Conservation (phyloP, 331 rosid species). For the Stylosanthes scabra region DNA sequence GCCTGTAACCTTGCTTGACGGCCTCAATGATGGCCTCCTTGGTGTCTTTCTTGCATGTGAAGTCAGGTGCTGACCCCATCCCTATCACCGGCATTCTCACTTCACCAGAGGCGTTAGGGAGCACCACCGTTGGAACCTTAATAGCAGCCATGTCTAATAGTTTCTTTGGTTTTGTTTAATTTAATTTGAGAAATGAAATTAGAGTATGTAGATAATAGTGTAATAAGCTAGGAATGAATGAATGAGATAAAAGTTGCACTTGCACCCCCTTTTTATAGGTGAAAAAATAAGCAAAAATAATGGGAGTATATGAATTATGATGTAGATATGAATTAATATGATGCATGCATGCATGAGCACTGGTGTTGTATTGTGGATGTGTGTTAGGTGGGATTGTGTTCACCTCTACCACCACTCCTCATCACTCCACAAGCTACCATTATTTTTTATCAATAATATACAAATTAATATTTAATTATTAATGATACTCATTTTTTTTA, state of each 20-base stretch:
- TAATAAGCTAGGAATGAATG: no score
- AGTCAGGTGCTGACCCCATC: slow-evolving; percentile 63
- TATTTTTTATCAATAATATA: no score
- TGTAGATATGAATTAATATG: no score
- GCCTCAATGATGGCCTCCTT: slow-evolving; percentile 61
- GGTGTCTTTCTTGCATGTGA: slow-evolving; percentile 43
- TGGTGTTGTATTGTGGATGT: no score
- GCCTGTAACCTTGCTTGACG: slow-evolving; percentile 61
- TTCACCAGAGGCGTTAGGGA: slow-evolving; percentile 16
- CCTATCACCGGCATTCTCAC: slow-evolving; percentile 53
- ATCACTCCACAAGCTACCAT: no score
- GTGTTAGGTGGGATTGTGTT: not conserved
- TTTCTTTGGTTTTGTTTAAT: no score
- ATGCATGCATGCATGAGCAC: not conserved
- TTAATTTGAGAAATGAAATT: no score
- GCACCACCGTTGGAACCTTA: slow-evolving; percentile 45
- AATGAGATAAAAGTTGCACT: not conserved
- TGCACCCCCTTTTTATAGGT: not conserved
- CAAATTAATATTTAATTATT: no score
- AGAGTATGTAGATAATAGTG: no score
- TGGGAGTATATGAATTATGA: no score
- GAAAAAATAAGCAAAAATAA: not conserved
- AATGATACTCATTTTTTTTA: no score
- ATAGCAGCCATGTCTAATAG: not conserved
- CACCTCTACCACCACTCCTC: not conserved